Percentiles rank a stretch among this genome's conserved stretches.
These are phyloP conservation scores for Botrytis elliptica DNA, from an alignment of 2,329 filamentous ascomycete genomes.

Conservation along the genomic window DNA sequence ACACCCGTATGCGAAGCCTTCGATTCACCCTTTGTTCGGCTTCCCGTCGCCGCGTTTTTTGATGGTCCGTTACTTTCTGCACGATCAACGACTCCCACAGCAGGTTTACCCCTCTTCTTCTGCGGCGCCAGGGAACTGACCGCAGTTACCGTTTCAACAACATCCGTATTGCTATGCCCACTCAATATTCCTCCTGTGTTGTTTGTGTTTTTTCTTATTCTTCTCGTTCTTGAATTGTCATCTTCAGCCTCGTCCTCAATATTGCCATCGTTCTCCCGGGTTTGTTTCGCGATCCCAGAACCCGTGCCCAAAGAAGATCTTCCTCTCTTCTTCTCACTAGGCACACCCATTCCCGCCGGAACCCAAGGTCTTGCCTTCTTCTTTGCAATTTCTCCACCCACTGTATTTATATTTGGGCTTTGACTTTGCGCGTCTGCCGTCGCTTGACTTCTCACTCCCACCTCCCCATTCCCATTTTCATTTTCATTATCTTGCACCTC, in stretches of 20 bases:
- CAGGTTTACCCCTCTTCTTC: constrained; percentile 11
- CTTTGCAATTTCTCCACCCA: background rate
- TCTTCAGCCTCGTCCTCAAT: background rate
- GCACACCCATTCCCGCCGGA: background rate
- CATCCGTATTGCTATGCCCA: background rate
- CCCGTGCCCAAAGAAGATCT: background rate
- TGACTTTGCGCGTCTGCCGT: constrained; percentile 3
- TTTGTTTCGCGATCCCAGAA: background rate
- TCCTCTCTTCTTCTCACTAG: background rate
- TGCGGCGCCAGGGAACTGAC: constrained; percentile 9
- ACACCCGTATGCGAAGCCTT: background rate
- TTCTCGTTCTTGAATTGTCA: background rate
- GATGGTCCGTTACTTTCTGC: background rate
- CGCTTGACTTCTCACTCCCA: background rate
- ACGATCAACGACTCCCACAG: background rate
- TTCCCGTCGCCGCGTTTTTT: background rate
- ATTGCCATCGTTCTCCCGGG: background rate
- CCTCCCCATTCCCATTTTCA: background rate
- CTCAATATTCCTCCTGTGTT: background rate
- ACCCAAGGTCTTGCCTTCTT: constrained; percentile 5
- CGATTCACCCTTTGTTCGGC: background rate
- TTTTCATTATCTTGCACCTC: constrained; percentile 18
- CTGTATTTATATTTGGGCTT: constrained; percentile 19
- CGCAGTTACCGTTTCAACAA: constrained; percentile 2
- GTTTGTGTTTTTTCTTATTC: background rate